Evolutionary conservation across 306 rosid species (phyloP), one percentile per base, ranked within the genome.

Genomic region (Oxytropis ochrocephala): DNA sequence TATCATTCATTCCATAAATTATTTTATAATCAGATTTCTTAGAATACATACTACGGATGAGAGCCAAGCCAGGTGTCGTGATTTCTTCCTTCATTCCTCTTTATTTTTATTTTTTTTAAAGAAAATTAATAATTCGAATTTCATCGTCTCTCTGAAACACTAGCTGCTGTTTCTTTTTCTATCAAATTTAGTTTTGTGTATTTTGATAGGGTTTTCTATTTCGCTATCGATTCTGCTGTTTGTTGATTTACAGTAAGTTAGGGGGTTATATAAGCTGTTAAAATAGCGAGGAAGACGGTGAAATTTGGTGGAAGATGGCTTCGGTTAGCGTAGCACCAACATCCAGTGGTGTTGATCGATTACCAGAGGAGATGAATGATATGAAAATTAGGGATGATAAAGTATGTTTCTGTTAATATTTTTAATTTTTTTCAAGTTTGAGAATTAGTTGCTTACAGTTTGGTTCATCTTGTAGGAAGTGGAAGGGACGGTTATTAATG

Each of bases 291-390:
- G 67, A 71, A 76, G 73, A 44, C 7, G 11, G 81, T 30, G 53
- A 60, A 50, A 13, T 58, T 64, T 75, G 61, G 46, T 36, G 41
- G 54, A 47, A 48, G 46, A 91, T 91, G 97, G 88, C 88, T 35
- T 83, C 92, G 2, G 85, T 86, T 74, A 87, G 91, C 66, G 88
- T 91, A 33, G 96, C 79, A 17, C 91, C 92, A 64, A 61, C 84
- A 17, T 77, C 88, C 29, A 61, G 74, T 66, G 89, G 89, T 12
- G 88, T 86, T 80, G 97, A 85, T 66, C 84, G 83, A 76, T 73
- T 91, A 58, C 97, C 97, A 1, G 96, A 88, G 80, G 97, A 91
- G 84, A 85, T 91, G 97, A 91, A 83, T 75, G 92, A 85, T 75
- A 91, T 91, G 97, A 91, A 73, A 78, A 88, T 86, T 48, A 80